phyloP scores from a whole-genome alignment of 441 rosid species.

The Jatropha multifida region DNA sequence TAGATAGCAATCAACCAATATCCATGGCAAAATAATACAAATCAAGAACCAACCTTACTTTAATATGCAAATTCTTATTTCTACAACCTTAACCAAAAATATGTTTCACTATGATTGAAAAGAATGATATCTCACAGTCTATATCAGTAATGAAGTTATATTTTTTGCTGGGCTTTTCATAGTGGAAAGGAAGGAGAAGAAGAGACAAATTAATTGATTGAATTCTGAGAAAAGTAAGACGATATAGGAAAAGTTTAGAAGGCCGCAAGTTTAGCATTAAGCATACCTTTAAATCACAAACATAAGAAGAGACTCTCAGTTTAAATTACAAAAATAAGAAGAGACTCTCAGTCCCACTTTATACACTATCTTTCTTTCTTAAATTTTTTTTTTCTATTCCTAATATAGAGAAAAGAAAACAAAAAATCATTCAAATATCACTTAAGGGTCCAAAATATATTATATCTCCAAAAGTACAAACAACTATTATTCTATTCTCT shows the following conservation, averaged over 20 bases:
- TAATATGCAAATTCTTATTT: conserved; percentile 6
- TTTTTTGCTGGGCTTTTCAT: not conserved
- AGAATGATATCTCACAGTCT: not conserved
- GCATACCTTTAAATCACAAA: not conserved
- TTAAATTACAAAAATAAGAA: not conserved
- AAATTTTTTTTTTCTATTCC: not conserved
- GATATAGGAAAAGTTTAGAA: not conserved
- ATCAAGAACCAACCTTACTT: not conserved
- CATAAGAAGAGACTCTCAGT: not conserved
- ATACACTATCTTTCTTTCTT: not conserved
- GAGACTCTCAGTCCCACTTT: not conserved
- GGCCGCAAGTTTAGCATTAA: not conserved
- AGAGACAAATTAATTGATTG: not conserved
- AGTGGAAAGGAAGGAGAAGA: not conserved
- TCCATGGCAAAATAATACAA: not conserved
- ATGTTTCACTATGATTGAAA: not conserved
- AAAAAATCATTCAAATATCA: not conserved
- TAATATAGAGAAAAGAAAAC: not conserved
- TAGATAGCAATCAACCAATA: not conserved
- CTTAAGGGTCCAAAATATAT: not conserved
- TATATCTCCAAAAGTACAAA: not conserved
- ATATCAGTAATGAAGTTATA: not conserved
- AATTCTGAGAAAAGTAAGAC: not conserved
- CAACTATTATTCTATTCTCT: not conserved
- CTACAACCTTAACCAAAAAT: not conserved